A percentile compares a stretch with the other conserved stretches of the same genome.
Evolutionary conservation across 2,329 filamentous ascomycete genomes (phyloP).

Genomic region (Xylariomycetidae sp.): DNA sequence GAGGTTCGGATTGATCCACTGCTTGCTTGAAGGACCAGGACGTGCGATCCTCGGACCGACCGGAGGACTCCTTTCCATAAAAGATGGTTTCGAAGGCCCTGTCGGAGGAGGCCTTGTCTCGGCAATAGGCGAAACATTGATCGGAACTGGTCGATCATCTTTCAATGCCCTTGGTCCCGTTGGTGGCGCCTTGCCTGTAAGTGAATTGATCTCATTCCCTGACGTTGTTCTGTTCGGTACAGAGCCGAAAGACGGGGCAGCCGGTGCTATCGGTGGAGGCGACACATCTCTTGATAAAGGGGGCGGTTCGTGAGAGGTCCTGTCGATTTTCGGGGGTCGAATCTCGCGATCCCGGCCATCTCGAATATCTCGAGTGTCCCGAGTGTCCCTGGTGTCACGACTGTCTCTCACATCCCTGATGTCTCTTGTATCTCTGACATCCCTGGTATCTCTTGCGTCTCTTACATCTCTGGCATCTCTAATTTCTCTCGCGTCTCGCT

Average conservation of each 20-base stretch:
- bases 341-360: constrained; percentile 32
- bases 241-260: constrained; percentile 52
- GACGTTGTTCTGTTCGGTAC: constrained; percentile 41
- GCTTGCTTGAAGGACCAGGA: constrained; percentile 47
- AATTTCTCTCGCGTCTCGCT: too few species aligned
- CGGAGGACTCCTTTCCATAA: constrained; percentile 37
- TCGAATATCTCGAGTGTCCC: constrained; percentile 47
- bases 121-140: constrained; percentile 30
- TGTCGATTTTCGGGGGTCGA: constrained; percentile 46
- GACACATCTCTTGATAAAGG: constrained; percentile 45
- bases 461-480: too few species aligned
- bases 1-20: constrained; percentile 52
- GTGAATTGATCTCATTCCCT: constrained; percentile 28
- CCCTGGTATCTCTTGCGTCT: too few species aligned
- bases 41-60: constrained; percentile 50
- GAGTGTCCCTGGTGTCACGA: too few species aligned
- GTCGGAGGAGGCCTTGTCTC: constrained; percentile 33
- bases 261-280: constrained; percentile 51
- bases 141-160: constrained; percentile 42
- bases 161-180: constrained; percentile 46
- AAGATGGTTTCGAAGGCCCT: constrained; percentile 38
- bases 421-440: too few species aligned
- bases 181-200: constrained; percentile 44
- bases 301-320: constrained; percentile 44
- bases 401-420: too few species aligned